phyloP scores from a whole-genome alignment of 106 monocot genomes.

The Cymbidium sinense region DNA sequence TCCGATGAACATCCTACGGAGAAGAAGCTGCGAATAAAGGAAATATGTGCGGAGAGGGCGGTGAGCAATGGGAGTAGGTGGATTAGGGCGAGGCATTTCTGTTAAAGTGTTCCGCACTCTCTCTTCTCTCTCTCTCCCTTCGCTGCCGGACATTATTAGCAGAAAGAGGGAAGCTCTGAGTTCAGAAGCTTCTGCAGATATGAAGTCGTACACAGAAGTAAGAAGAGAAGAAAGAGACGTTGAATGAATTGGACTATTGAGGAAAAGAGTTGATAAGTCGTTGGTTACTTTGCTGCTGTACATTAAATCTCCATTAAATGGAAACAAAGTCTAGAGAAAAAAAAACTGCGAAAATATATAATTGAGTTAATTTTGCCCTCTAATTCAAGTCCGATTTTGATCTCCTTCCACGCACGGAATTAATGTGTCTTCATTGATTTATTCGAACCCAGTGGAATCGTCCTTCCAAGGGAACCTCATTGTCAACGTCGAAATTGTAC shows the following conservation, averaged over 20 bases:
- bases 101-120: not conserved
- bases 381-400: conserved; percentile 3
- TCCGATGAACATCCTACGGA: not conserved
- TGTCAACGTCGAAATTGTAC: conserved; percentile 76
- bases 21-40: not conserved
- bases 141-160: not conserved
- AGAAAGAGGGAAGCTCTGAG: not conserved
- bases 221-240: not conserved
- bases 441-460: conserved; percentile 72
- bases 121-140: not conserved
- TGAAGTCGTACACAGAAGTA: not conserved
- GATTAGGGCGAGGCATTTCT: not conserved
- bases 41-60: not conserved
- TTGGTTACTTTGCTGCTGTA: not conserved
- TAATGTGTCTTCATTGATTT: conserved; percentile 8
- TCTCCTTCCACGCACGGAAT: not conserved
- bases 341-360: not conserved
- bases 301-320: not conserved
- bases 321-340: not conserved
- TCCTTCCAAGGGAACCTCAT: conserved; percentile 57
- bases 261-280: not conserved
- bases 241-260: not conserved
- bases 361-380: conserved; percentile 3
- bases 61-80: not conserved
- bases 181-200: conserved; percentile 3